Conservation (phyloP, 106 monocot genomes). For the Allium cepa region DNA sequence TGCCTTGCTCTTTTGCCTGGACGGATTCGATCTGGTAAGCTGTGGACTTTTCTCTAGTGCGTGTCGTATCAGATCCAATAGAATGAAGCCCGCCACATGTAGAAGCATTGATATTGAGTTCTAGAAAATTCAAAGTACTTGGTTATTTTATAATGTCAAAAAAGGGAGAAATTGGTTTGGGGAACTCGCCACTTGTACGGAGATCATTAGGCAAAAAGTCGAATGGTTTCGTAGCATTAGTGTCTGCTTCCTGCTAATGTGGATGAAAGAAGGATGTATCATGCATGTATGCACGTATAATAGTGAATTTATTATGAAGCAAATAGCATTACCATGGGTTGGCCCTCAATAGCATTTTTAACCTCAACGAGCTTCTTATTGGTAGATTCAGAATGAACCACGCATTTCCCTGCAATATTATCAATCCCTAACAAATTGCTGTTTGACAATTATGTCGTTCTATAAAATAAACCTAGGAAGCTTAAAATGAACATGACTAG, state of each 20-base stretch:
- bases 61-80: conserved; percentile 86
- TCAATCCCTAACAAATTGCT: background rate
- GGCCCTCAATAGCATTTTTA: conserved; percentile 43
- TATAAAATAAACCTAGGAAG: too few relatives aligned
- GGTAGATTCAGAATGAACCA: conserved; percentile 70
- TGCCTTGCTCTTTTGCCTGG: conserved; percentile 18
- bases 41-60: conserved; percentile 50
- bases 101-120: conserved; percentile 39
- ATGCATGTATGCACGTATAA: background rate
- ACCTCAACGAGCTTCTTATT: conserved; percentile 68
- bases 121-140: conserved; percentile 12
- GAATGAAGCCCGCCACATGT: conserved; percentile 84
- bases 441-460: background rate
- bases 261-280: background rate
- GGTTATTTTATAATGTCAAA: background rate
- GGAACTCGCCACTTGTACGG: conserved; percentile 20
- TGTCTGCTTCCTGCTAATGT: conserved; percentile 30
- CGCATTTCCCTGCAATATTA: conserved; percentile 56
- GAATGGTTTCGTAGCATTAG: conserved; percentile 15
- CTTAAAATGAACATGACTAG: too few relatives aligned
- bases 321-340: conserved; percentile 26
- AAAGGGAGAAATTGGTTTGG: background rate
- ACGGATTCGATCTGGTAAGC: conserved; percentile 26
- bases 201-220: conserved; percentile 35
- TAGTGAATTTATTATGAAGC: background rate